A percentile compares a stretch with the other conserved stretches of the same genome.
These are phyloP conservation scores for Lentinula aciculospora DNA, from an alignment of 768 basidiomycete genomes.

Conservation along the genomic window DNA sequence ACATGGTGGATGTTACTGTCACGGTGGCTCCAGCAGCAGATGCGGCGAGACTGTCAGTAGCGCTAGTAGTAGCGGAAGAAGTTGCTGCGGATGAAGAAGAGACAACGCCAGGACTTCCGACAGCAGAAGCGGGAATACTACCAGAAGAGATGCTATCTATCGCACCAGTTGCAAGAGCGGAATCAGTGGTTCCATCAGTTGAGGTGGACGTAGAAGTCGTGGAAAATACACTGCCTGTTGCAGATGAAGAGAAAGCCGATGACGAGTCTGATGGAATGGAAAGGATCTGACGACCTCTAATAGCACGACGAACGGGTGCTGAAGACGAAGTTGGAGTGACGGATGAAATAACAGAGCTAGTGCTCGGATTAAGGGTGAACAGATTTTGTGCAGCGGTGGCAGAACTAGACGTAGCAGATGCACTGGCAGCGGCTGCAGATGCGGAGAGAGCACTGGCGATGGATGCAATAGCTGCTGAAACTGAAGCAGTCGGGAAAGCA, in stretches of 20 bases:
- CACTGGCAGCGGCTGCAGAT: background rate
- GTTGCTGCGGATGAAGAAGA: background rate
- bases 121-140: background rate
- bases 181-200: background rate
- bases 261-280: background rate
- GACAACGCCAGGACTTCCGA: background rate
- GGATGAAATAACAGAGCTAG: background rate
- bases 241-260: background rate
- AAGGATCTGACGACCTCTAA: background rate
- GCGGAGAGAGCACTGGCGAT: background rate
- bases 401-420: background rate
- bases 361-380: background rate
- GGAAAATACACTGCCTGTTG: background rate
- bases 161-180: background rate
- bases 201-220: background rate
- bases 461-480: background rate
- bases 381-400: background rate
- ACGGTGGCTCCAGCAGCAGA: background rate
- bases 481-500: background rate
- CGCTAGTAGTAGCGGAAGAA: background rate
- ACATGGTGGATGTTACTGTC: constrained; percentile 3
- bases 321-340: background rate
- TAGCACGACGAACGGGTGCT: background rate
- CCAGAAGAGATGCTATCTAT: background rate
- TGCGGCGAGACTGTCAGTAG: background rate